Base-by-base conservation (phyloP, 2,329 filamentous ascomycete species). In the Simplicillium sp. region DNA sequence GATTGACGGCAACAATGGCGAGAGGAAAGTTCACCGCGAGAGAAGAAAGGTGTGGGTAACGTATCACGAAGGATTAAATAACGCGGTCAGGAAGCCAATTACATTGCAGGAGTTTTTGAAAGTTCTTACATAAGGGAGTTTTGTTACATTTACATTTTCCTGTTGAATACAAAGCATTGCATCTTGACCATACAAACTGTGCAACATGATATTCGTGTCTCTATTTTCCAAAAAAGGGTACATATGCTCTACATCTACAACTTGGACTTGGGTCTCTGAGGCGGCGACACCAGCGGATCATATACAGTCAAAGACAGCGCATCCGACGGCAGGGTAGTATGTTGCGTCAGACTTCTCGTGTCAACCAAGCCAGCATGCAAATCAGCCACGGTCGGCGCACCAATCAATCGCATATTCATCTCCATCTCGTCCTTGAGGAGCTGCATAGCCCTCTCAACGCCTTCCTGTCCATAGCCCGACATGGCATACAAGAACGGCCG, bases 391-490 rank as follows among this genome's bases (percentile, higher is more conserved):
- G 65, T 80, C 15, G 73, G 76, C 44, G 80, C 85, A 9, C 92
- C 92, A 51, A 98, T 87, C 47, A 98, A 68, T 7, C 92, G 79
- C 92, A 98, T 97, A 57, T 90, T 92, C 90, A 97, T 97, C 68
- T 94, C 88, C 77, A 98, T 86, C 73, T 98, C 92, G 55, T 97
- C 92, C 67, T 86, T 88, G 51, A 95, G 73, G 44, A 95, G 67
- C 62, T 88, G 84, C 84, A 97, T 95, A 28, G 92, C 92, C 29
- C 87, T 77, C 56, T 94, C 86, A 15, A 97, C 90, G 48, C 92
- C 92, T 3, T 82, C 72, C 44, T 87, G 66, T 2, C 92, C 92
- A 55, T 97, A 97, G 9, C 87, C 80, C 47, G 82, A 85, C 90
- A 98, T 97, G 54, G 92, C 90, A 58, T 89, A 98, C 45, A 98